Evolutionary conservation across 495 filamentous ascomycete genomes (phyloP).

Genomic region (Talaromyces borbonicus): DNA sequence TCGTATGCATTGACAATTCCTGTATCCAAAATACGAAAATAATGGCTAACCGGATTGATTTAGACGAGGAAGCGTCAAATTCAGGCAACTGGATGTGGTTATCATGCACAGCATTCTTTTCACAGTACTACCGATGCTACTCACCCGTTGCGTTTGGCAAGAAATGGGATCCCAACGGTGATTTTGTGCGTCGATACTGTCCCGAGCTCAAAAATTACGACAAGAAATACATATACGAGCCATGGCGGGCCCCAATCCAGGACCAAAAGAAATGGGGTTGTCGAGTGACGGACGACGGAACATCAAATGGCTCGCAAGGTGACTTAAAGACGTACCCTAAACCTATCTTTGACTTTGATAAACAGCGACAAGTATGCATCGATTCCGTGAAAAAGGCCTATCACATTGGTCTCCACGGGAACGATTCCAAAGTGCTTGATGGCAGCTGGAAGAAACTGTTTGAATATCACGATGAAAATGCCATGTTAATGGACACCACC

Average conservation of each 20-base stretch:
- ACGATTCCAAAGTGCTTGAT: conserved; percentile 46
- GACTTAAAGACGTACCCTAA: conserved; percentile 46
- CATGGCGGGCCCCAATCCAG: conserved; percentile 53
- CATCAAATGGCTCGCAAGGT: conserved; percentile 12
- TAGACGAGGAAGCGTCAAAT: conserved; percentile 57
- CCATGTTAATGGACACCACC: not conserved
- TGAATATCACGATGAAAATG: conserved; percentile 10
- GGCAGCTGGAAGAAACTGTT: conserved; percentile 54
- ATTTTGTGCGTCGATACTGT: conserved; percentile 48
- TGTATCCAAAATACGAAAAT: no score
- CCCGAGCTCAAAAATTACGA: conserved; percentile 50
- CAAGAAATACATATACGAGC: conserved; percentile 64
- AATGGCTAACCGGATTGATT: not conserved
- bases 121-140: conserved; percentile 58
- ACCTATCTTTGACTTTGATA: conserved; percentile 62
- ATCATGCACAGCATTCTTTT: conserved; percentile 59
- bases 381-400: conserved; percentile 57
- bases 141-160: conserved; percentile 54
- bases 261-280: conserved; percentile 53
- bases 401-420: conserved; percentile 47
- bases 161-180: conserved; percentile 56
- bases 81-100: conserved; percentile 69
- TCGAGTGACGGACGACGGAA: conserved; percentile 43
- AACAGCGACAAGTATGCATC: conserved; percentile 48
- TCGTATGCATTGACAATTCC: conserved; percentile 18